These are phyloP conservation scores for Penicillium odoratum DNA, from an alignment of 495 filamentous ascomycete genomes.

Conservation along the genomic window DNA sequence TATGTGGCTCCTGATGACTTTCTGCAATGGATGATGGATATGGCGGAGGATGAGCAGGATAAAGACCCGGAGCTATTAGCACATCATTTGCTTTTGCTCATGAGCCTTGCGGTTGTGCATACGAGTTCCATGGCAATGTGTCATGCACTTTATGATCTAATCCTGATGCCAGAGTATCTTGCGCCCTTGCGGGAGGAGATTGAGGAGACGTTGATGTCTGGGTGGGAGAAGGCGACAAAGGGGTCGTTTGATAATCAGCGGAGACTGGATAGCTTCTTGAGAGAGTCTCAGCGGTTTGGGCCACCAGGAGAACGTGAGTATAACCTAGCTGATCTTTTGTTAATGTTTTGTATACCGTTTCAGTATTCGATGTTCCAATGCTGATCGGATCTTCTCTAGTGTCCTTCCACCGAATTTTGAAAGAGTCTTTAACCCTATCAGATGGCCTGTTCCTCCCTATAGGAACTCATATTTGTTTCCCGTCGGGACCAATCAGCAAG, in stretches of 20 bases:
- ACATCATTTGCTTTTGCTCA: constrained; percentile 29
- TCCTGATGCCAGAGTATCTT: constrained; percentile 30
- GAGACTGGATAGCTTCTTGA: constrained; percentile 39
- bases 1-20: constrained; percentile 39
- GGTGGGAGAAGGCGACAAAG: constrained; percentile 28
- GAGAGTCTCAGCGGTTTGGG: constrained; percentile 37
- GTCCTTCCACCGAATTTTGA: constrained; percentile 32
- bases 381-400: constrained; percentile 17
- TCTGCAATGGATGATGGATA: constrained; percentile 43
- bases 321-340: too few species aligned
- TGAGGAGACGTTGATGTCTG: constrained; percentile 18
- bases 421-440: constrained; percentile 25
- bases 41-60: constrained; percentile 25
- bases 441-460: constrained; percentile 31
- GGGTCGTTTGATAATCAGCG: constrained; percentile 17
- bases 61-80: constrained; percentile 27
- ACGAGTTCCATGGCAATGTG: constrained; percentile 36
- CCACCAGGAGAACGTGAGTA: constrained; percentile 35
- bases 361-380: background rate
- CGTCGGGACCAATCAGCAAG: constrained; percentile 33
- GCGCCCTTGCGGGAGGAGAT: constrained; percentile 34
- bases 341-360: background rate
- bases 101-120: constrained; percentile 34
- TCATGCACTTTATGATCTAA: constrained; percentile 37
- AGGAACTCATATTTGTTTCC: constrained; percentile 36